phyloP scores from a whole-genome alignment of 2,329 filamentous ascomycete genomes.

The Colletotrichum plurivorum region DNA sequence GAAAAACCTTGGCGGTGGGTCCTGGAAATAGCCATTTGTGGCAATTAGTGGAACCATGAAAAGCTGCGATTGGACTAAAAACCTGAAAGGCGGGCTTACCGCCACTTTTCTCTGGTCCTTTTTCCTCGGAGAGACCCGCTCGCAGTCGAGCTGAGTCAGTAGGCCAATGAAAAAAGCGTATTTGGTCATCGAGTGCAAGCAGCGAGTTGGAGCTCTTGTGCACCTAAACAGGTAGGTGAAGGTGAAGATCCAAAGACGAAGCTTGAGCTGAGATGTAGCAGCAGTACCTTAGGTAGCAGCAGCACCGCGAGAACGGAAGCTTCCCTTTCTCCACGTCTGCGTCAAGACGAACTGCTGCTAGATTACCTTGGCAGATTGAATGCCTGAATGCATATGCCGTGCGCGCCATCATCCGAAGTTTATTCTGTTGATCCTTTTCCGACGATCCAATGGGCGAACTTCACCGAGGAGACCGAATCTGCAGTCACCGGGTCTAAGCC shows the following conservation, averaged over 20 bases:
- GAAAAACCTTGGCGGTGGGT: conserved; percentile 16
- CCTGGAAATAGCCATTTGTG: background rate
- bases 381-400: conserved; percentile 26
- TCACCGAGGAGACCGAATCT: background rate
- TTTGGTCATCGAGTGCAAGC: conserved; percentile 32
- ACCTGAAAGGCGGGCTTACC: conserved; percentile 32
- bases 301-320: background rate
- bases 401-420: conserved; percentile 19
- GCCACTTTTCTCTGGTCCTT: conserved; percentile 16
- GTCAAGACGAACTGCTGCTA: conserved; percentile 33
- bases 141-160: conserved; percentile 6
- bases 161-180: conserved; percentile 22
- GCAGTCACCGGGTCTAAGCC: conserved; percentile 20
- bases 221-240: too few species aligned
- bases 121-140: background rate
- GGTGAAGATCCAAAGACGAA: conserved; percentile 11
- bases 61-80: conserved; percentile 26
- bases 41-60: conserved; percentile 21
- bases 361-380: conserved; percentile 9
- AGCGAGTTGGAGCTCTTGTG: background rate
- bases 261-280: too few species aligned
- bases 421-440: conserved; percentile 8
- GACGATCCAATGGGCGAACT: conserved; percentile 1
- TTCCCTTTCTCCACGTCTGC: conserved; percentile 2
- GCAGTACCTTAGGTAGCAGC: background rate